These are phyloP conservation scores for Cinchona pubescens DNA, from an alignment of 257 asterid species.

Conservation along the genomic window DNA sequence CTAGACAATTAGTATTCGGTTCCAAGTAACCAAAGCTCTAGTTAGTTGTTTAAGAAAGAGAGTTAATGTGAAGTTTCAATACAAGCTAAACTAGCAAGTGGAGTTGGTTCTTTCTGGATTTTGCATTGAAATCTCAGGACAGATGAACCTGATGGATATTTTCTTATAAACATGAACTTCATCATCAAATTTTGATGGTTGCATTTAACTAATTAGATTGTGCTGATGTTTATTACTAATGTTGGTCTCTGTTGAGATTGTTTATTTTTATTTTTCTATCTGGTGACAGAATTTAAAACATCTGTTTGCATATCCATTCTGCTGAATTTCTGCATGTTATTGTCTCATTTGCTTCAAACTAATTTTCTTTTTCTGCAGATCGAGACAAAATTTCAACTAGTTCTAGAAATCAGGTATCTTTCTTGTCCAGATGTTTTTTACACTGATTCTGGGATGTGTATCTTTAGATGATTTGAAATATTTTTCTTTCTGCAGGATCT, in stretches of 20 bases:
- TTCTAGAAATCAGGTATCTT: conserved; percentile 51
- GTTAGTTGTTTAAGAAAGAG: no score
- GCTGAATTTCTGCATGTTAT: not conserved
- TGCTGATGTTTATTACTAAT: not conserved
- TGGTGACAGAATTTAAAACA: not conserved
- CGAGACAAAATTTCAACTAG: conserved; percentile 24
- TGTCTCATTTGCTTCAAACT: not conserved
- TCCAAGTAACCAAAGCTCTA: not conserved
- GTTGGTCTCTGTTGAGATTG: not conserved
- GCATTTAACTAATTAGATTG: not conserved
- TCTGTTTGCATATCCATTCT: not conserved
- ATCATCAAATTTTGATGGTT: not conserved
- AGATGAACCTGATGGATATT: conserved; percentile 3
- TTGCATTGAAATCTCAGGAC: not conserved
- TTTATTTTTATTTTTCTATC: not conserved
- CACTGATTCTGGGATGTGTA: conserved; percentile 14
- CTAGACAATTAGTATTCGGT: not conserved
- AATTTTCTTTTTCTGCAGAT: conserved; percentile 44
- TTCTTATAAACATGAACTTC: not conserved
- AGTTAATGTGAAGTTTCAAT: not conserved
- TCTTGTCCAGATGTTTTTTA: not conserved
- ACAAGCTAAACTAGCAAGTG: not conserved
- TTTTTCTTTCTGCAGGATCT: conserved; percentile 42
- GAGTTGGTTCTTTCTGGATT: not conserved
- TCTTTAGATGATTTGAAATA: conserved; percentile 17